phyloP scores from a whole-genome alignment of 345 rosid genomes.

The Salix brachista region DNA sequence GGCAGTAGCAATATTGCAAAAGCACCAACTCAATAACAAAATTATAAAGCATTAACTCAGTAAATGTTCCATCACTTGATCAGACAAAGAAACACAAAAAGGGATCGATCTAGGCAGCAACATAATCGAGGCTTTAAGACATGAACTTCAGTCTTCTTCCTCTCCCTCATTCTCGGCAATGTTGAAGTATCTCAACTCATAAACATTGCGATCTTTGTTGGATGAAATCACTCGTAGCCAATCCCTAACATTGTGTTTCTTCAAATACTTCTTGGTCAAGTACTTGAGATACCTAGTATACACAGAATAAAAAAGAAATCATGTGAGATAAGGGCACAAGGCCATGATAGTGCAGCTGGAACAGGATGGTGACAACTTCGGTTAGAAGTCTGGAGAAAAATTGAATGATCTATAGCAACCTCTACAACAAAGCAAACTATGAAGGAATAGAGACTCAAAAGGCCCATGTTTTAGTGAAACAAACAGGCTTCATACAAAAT shows the following conservation, averaged over 20 bases:
- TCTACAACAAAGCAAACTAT: background rate
- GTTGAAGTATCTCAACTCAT: slow-evolving; percentile 28
- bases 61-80: background rate
- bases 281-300: slow-evolving; percentile 69
- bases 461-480: background rate
- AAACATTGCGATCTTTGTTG: slow-evolving; percentile 66
- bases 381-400: background rate
- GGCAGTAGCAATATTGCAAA: background rate
- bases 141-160: slow-evolving; percentile 23
- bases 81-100: background rate
- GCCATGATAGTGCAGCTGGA: background rate
- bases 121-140: background rate
- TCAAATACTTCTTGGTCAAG: slow-evolving; percentile 80
- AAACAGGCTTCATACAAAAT: background rate
- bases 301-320: background rate
- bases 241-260: slow-evolving; percentile 88
- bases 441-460: background rate
- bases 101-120: background rate
- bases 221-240: slow-evolving; percentile 88
- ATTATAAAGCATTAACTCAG: background rate
- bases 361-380: background rate
- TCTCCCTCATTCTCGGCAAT: slow-evolving; percentile 30
- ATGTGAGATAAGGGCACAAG: background rate
- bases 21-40: background rate
- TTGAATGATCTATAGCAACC: background rate